Evolutionary conservation across 2,329 filamentous ascomycete genomes (phyloP).

Genomic region (Rosellinia necatrix): DNA sequence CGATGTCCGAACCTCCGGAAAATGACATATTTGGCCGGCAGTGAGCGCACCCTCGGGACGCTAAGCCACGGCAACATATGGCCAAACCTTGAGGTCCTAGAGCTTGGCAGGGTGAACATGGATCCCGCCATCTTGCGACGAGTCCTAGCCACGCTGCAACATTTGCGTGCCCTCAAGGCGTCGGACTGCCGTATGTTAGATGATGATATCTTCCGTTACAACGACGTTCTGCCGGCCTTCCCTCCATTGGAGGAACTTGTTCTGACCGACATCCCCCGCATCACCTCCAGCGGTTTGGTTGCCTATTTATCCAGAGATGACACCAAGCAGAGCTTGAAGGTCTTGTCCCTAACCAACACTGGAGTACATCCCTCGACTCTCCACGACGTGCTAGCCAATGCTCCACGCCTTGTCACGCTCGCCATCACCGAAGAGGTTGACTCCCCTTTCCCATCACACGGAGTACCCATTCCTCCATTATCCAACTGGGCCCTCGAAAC

Average conservation of each 20-base stretch:
- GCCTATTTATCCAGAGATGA: conserved; percentile 68
- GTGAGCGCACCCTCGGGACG: conserved; percentile 76
- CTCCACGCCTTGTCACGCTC: conserved; percentile 61
- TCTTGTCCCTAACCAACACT: conserved; percentile 73
- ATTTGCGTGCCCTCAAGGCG: conserved; percentile 75
- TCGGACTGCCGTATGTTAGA: conserved; percentile 71
- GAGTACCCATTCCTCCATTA: conserved; percentile 63
- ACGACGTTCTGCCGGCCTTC: conserved; percentile 70
- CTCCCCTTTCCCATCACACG: conserved; percentile 54
- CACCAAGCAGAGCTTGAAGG: conserved; percentile 64
- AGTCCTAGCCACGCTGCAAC: conserved; percentile 69
- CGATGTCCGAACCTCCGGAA: conserved; percentile 83
- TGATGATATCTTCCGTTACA: conserved; percentile 74
- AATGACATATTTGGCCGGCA: conserved; percentile 81
- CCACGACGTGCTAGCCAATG: conserved; percentile 63
- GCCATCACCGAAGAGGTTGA: conserved; percentile 57
- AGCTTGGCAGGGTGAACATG: conserved; percentile 69
- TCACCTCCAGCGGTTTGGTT: conserved; percentile 74
- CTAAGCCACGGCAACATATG: conserved; percentile 69
- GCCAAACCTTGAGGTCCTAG: conserved; percentile 73
- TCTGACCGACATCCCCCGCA: conserved; percentile 69
- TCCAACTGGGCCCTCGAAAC: conserved; percentile 70
- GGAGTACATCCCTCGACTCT: conserved; percentile 68
- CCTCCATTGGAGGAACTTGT: conserved; percentile 75
- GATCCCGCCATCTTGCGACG: conserved; percentile 73